A percentile compares a stretch with the other conserved stretches of the same genome.
These are phyloP conservation scores for Candida ortonii DNA, from an alignment of 805 yeast genomes.

Conservation along the genomic window DNA sequence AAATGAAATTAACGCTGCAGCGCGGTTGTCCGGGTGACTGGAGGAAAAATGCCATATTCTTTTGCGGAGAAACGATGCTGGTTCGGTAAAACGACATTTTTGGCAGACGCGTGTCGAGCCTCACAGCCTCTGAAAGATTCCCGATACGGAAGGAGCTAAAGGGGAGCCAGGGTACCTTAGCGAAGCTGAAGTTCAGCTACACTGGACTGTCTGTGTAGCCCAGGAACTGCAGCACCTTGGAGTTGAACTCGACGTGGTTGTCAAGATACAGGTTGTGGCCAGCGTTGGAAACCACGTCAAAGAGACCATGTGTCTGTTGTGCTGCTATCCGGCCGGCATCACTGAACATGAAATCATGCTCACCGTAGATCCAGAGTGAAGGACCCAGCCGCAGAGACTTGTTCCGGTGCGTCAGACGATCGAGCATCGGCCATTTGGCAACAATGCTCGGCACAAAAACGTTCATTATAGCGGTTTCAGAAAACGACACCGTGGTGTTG, in stretches of 20 bases:
- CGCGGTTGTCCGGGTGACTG: too few species aligned
- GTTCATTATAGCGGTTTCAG: constrained; percentile 41
- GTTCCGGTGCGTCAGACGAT: constrained; percentile 49
- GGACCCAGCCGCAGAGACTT: constrained; percentile 31
- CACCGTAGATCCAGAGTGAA: constrained; percentile 58
- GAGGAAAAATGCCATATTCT: too few species aligned
- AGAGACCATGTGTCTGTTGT: constrained; percentile 26
- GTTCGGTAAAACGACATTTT: too few species aligned
- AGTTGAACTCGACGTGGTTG: constrained; percentile 54
- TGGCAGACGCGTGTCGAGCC: too few species aligned
- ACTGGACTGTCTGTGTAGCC: constrained; percentile 21
- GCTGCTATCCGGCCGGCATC: constrained; percentile 53
- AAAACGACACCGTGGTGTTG: constrained; percentile 30
- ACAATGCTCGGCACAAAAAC: constrained; percentile 56
- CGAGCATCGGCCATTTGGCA: constrained; percentile 64
- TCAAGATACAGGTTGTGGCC: constrained; percentile 81
- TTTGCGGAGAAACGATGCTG: too few species aligned
- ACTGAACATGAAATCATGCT: constrained; percentile 72
- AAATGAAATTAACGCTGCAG: too few species aligned
- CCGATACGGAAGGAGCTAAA: too few species aligned
- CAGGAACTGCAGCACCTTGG: constrained; percentile 37
- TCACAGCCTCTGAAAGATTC: too few species aligned
- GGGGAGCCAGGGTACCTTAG: too few species aligned
- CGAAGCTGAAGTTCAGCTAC: too few species aligned
- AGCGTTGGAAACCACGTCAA: constrained; percentile 46